Conservation (phyloP, 2,329 filamentous ascomycete genomes). For the Zasmidium cellare region DNA sequence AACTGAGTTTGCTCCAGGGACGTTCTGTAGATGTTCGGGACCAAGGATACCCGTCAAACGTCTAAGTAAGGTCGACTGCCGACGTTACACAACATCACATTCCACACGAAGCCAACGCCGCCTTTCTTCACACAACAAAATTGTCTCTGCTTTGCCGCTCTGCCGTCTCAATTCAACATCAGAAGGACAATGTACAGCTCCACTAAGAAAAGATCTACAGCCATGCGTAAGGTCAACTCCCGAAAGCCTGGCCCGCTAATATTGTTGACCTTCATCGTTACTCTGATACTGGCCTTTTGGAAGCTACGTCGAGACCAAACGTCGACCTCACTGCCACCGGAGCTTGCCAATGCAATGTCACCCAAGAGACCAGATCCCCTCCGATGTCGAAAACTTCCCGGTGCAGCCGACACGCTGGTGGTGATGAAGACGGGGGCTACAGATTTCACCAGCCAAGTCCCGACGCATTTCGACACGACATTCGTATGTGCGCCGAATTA, state of each 20-base stretch:
- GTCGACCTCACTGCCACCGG: not conserved
- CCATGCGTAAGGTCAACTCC: not conserved
- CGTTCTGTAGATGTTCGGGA: too few relatives aligned
- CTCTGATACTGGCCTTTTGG: not conserved
- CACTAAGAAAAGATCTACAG: not conserved
- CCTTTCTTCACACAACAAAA: not conserved
- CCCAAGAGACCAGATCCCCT: not conserved
- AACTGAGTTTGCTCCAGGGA: too few relatives aligned
- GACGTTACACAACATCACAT: not conserved
- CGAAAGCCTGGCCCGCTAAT: not conserved
- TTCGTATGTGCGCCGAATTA: conserved; percentile 57
- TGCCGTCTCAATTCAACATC: not conserved
- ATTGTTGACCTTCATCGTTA: not conserved
- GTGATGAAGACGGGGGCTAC: conserved; percentile 61
- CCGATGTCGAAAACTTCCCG: conserved; percentile 21
- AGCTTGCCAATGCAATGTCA: not conserved
- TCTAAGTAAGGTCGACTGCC: not conserved
- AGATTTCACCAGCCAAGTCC: conserved; percentile 55
- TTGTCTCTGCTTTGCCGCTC: not conserved
- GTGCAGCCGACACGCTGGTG: conserved; percentile 53
- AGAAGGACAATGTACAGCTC: too few relatives aligned
- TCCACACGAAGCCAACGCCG: not conserved
- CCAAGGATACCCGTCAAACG: not conserved
- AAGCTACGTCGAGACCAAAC: not conserved
- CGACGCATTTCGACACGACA: conserved; percentile 55